Evolutionary conservation across 2,329 filamentous ascomycete species (phyloP).

Genomic region (Hyphodiscus sp.): DNA sequence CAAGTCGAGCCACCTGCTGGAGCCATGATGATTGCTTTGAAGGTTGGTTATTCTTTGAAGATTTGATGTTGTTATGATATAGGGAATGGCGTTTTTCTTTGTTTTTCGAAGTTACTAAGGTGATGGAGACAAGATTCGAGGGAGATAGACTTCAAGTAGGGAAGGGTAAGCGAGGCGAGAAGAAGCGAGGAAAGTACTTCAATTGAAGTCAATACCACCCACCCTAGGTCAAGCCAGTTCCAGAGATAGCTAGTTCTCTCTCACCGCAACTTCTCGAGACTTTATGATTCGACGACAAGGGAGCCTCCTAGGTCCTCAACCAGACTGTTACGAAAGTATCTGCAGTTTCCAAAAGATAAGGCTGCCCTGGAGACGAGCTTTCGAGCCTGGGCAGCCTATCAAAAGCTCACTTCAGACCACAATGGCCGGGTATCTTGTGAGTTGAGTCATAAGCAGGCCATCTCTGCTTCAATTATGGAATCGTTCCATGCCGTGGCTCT

Average conservation of each 20-base stretch:
- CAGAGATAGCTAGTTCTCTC: not conserved
- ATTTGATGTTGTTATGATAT: not conserved
- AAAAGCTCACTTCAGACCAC: not conserved
- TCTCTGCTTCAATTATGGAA: not conserved
- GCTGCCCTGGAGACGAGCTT: not conserved
- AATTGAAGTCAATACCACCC: not conserved
- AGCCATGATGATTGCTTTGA: slow-evolving; percentile 8
- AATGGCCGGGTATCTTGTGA: not conserved
- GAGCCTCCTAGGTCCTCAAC: not conserved
- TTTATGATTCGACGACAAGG: not conserved
- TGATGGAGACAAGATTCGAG: not conserved
- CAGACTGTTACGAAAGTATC: not conserved
- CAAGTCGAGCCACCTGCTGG: slow-evolving; percentile 13
- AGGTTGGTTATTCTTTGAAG: not conserved
- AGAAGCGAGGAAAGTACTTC: not conserved
- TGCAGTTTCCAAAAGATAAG: not conserved
- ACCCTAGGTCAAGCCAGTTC: not conserved
- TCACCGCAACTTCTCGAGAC: not conserved
- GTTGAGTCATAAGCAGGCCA: slow-evolving; percentile 11
- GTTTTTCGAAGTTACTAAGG: not conserved
- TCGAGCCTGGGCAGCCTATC: slow-evolving; percentile 7
- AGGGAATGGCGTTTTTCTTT: not conserved
- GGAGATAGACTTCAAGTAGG: not conserved
- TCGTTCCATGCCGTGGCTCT: not conserved
- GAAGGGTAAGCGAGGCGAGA: not conserved